Evolutionary conservation across 2,329 filamentous ascomycete species (phyloP).

Genomic region (Amylocarpus encephaloides): DNA sequence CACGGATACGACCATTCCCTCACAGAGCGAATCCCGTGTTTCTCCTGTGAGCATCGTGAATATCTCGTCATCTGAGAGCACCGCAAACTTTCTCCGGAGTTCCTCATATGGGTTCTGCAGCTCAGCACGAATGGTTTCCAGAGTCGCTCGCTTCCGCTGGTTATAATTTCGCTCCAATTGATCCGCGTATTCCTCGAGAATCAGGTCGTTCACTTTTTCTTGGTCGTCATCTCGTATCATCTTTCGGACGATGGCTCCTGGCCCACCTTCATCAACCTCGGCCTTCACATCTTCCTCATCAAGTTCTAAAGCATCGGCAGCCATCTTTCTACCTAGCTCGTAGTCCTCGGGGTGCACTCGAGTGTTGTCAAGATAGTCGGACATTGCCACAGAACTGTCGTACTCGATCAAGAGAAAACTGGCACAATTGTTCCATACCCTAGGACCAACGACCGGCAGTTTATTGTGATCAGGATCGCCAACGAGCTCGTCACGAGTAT

Average conservation of each 20-base stretch:
- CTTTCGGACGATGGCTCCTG: constrained; percentile 85
- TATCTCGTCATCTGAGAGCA: constrained; percentile 67
- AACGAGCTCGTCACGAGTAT: constrained; percentile 78
- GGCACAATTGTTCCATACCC: constrained; percentile 94
- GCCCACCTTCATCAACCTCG: constrained; percentile 83
- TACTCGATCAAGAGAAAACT: constrained; percentile 91
- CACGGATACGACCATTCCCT: constrained; percentile 89
- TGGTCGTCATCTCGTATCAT: constrained; percentile 92
- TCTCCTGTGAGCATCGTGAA: constrained; percentile 98
- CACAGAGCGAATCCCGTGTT: constrained; percentile 72
- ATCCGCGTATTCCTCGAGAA: constrained; percentile 93
- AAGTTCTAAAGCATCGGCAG: constrained; percentile 89
- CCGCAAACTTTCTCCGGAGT: constrained; percentile 71
- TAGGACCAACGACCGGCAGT: constrained; percentile 73
- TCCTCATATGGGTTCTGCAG: constrained; percentile 92
- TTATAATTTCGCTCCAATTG: constrained; percentile 90
- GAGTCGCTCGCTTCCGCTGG: constrained; percentile 87
- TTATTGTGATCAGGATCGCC: constrained; percentile 78
- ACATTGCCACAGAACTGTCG: constrained; percentile 71
- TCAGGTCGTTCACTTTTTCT: constrained; percentile 91
- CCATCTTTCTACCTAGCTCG: constrained; percentile 96
- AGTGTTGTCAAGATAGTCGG: constrained; percentile 93
- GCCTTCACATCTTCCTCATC: constrained; percentile 98
- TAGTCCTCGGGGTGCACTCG: constrained; percentile 98
- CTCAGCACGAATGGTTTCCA: constrained; percentile 94